phyloP scores from a whole-genome alignment of 2,329 filamentous ascomycete genomes.

The Alternaria dauci region DNA sequence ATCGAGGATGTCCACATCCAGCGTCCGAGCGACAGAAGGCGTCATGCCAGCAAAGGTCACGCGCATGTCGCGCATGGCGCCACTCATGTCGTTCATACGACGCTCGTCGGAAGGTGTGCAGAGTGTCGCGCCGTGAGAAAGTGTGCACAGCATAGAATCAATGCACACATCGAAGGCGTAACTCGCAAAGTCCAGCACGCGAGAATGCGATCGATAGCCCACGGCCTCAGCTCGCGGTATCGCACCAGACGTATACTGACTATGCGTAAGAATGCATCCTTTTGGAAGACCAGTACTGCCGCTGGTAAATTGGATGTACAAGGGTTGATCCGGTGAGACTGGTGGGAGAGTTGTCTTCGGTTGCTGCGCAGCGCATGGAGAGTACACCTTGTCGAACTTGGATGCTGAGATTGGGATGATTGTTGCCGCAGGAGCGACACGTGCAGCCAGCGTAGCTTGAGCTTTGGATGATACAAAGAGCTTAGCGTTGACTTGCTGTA shows the following conservation, averaged over 20 bases:
- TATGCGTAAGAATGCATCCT: conserved; percentile 47
- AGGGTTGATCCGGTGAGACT: conserved; percentile 34
- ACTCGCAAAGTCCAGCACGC: conserved; percentile 49
- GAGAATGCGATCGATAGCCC: conserved; percentile 46
- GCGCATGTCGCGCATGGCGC: conserved; percentile 48
- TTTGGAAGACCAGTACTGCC: conserved; percentile 50
- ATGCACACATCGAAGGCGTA: conserved; percentile 51
- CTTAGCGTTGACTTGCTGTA: conserved; percentile 41
- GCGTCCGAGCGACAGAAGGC: conserved; percentile 48
- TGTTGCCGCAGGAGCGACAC: conserved; percentile 39
- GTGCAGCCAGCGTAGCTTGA: conserved; percentile 39
- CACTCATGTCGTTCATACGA: conserved; percentile 58
- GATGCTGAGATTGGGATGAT: conserved; percentile 47
- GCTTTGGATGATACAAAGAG: conserved; percentile 42
- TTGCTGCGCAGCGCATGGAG: conserved; percentile 39
- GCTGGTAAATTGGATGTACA: conserved; percentile 51
- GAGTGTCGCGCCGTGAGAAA: conserved; percentile 45
- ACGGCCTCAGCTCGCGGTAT: conserved; percentile 44
- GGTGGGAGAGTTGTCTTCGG: conserved; percentile 36
- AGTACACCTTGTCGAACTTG: conserved; percentile 41
- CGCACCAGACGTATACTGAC: conserved; percentile 47
- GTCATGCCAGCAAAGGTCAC: conserved; percentile 50
- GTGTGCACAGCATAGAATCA: conserved; percentile 48
- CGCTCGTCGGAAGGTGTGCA: conserved; percentile 56
- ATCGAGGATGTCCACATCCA: conserved; percentile 50